These are phyloP conservation scores for Hypoxylon perforatum DNA, from an alignment of 495 filamentous ascomycete species.

Conservation along the genomic window DNA sequence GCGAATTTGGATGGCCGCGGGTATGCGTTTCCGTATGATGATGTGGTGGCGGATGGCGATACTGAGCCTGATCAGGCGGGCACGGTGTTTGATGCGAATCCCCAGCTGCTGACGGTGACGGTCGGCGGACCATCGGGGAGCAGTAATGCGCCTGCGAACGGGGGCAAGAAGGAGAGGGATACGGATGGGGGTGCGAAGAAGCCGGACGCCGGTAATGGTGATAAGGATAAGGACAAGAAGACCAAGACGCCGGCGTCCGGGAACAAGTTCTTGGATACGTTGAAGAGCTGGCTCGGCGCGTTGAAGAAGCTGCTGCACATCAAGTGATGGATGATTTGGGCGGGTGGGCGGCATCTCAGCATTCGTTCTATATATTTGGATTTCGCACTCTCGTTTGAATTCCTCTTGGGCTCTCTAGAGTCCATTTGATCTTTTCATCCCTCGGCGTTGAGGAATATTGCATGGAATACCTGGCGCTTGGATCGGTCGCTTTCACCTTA, in stretches of 20 bases:
- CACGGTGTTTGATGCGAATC: conserved; percentile 67
- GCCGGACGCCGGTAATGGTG: background rate
- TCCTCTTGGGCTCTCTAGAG: background rate
- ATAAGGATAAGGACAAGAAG: conserved; percentile 17
- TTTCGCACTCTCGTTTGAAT: conserved; percentile 17
- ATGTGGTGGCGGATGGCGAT: conserved; percentile 69
- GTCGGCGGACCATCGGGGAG: conserved; percentile 64
- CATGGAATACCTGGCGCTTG: conserved; percentile 24
- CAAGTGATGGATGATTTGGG: background rate
- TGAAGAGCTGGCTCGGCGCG: conserved; percentile 22
- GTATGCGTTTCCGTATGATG: conserved; percentile 85
- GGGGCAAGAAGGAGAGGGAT: conserved; percentile 13
- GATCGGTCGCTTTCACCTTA: conserved; percentile 29
- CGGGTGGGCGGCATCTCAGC: too few relatives aligned
- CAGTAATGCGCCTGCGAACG: background rate
- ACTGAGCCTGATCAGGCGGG: conserved; percentile 68
- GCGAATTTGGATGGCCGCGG: conserved; percentile 70
- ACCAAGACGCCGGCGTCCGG: background rate
- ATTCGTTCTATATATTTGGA: background rate
- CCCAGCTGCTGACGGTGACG: conserved; percentile 67
- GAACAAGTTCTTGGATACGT: conserved; percentile 2
- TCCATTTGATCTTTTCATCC: background rate
- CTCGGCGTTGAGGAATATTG: conserved; percentile 4
- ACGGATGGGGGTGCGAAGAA: background rate
- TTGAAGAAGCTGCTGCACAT: conserved; percentile 29